Base-by-base conservation (phyloP, 179 eudicot species). In the Patellifolia procumbens region DNA sequence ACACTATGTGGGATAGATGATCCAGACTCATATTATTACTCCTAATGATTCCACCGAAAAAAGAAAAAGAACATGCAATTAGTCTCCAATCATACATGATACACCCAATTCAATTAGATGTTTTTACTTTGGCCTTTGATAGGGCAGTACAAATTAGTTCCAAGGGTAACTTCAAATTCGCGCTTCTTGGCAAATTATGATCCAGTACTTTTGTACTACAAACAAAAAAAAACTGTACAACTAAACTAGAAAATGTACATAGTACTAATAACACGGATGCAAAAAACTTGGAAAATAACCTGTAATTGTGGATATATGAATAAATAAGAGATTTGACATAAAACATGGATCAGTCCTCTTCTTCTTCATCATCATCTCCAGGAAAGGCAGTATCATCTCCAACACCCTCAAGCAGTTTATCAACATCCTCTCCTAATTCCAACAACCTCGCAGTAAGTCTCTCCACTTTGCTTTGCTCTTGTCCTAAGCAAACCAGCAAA, bases 391-490 rank as follows among this genome's bases (percentile, higher is more conserved):
- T 39, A 24, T 95, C 99, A 65, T 95, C 98, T 35, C 97, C 99
- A 12, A 95, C 84, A 26, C 92, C 99, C 81, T 93, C 98, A 34
- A 95, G 96, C 73, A 95, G 80, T 61, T 78, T 78, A 28, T 95
- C 98, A 1, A 93, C 94, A 78, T 93, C 96, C 80, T 90, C 98
- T 11, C 97, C 98, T 70, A 95, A 78, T 80, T 91, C 97, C 75
- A 81, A n/a, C 74, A 95, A 78, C 79, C 91, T 91, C 2, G 84
- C 62, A 26, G 87, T 91, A 56, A 95, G 90, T 83, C 80, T 88
- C 83, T 95, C 99, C 20, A 95, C 99, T 79, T 87, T 93, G 79
- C 91, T 95, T 85, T 95, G 99, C 74, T 95, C 99, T 87, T 95
- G 99, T 48, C 99, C 99, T 22, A 95, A 89, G 78, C 99, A 95